phyloP scores from a whole-genome alignment of 2,329 filamentous ascomycete species.

The Cladorrhinum sp. region DNA sequence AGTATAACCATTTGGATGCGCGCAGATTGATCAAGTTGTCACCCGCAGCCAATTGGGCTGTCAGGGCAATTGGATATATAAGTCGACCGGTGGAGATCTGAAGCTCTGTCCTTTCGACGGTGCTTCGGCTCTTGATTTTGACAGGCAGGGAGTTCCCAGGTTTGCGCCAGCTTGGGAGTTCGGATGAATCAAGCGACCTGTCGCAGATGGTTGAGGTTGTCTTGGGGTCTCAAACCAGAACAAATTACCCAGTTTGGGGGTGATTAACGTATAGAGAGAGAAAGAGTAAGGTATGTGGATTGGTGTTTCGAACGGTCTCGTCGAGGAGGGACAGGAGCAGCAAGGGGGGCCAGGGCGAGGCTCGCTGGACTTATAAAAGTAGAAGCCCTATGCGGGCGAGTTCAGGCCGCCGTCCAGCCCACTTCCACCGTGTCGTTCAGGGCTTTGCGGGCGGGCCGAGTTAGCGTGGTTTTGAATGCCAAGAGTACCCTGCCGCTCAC shows the following conservation, averaged over 20 bases:
- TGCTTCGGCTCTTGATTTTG: not conserved
- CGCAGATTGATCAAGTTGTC: not conserved
- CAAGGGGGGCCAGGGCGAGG: constrained; percentile 18
- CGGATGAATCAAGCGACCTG: not conserved
- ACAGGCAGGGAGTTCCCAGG: not conserved
- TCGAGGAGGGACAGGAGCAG: constrained; percentile 7
- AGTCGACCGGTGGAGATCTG: not conserved
- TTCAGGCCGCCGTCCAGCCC: constrained; percentile 11
- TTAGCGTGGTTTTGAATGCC: constrained; percentile 1
- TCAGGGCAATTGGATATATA: not conserved
- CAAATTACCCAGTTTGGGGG: not conserved
- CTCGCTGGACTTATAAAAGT: constrained; percentile 16
- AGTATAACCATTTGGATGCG: not conserved
- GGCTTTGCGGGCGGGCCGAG: constrained; percentile 8
- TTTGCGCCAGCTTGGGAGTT: not conserved
- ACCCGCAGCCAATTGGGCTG: constrained; percentile 2
- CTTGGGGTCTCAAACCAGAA: not conserved
- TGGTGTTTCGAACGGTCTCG: not conserved
- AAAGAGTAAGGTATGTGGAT: no score
- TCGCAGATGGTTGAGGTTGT: not conserved
- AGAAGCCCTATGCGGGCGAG: constrained; percentile 6
- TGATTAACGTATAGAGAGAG: not conserved
- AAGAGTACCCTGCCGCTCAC: constrained; percentile 1
- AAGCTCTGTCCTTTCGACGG: not conserved
- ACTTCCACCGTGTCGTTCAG: constrained; percentile 7